phyloP scores from a whole-genome alignment of 192 early-diverging fungal genomes.

The Coemansia sp. region DNA sequence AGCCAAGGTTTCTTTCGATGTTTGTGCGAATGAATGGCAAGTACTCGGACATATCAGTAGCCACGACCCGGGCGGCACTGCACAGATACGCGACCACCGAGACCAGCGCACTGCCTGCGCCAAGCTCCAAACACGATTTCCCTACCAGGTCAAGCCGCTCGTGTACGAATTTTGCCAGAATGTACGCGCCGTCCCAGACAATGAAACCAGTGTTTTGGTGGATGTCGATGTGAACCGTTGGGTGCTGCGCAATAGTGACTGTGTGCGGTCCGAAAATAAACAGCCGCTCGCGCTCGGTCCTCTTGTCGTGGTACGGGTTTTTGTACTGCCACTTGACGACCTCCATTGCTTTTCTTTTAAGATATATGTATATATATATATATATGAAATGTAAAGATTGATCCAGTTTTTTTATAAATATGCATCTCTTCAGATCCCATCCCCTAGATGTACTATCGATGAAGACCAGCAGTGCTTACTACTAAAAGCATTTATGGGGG shows the following conservation, averaged over 20 bases:
- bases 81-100: slow-evolving; percentile 13
- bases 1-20: slow-evolving; percentile 1
- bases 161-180: slow-evolving; percentile 20
- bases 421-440: no score
- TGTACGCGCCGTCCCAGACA: slow-evolving; percentile 35
- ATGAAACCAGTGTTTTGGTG: slow-evolving; percentile 27
- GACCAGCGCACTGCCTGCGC: slow-evolving; percentile 24
- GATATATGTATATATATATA: neutral
- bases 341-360: slow-evolving; percentile 6
- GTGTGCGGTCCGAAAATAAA: slow-evolving; percentile 30
- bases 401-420: no score
- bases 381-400: no score
- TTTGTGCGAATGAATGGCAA: slow-evolving; percentile 9
- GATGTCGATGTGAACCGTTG: slow-evolving; percentile 6
- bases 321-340: slow-evolving; percentile 25
- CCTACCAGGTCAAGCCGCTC: neutral
- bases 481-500: no score
- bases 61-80: slow-evolving; percentile 5
- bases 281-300: slow-evolving; percentile 4
- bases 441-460: no score
- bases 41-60: slow-evolving; percentile 25
- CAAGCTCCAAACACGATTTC: slow-evolving; percentile 24
- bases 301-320: slow-evolving; percentile 22
- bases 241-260: slow-evolving; percentile 15
- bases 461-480: no score